Evolutionary conservation across 768 basidiomycete species (phyloP), one percentile per base, ranked within the genome.

Genomic region (Gautieria morchelliformis): DNA sequence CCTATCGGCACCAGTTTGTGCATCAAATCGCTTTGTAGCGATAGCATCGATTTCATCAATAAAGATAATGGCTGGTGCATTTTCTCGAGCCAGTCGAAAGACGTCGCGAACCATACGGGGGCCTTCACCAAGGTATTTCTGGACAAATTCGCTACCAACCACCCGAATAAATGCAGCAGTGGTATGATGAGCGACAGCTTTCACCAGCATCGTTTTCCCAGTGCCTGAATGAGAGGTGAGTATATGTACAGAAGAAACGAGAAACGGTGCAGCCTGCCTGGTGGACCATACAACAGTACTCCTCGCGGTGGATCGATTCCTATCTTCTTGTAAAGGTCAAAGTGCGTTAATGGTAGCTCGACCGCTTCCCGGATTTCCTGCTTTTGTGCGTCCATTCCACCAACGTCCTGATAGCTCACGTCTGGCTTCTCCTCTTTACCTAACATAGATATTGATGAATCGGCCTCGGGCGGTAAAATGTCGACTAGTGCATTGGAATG

Each of bases 61-160:
- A 76, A 99, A 99, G 71, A 99, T 98, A 68, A 99, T 99, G 27
- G 93, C 85, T 1, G 96, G 96, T 0, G 94, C 78, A 68, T 99
- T 99, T 71, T 99, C 96, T 63, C 96, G 78, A 24, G 96, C 96
- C 48, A 99, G 82, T 58, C 96, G 83, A 79, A 99, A 99, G 54
- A 99, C 96, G 68, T 99, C 96, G 66, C 96, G 87, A 62, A 99
- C 96, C 96, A 99, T 99, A 62, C 96, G 90, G 42, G 96, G 96
- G 35, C 96, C 96, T 76, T 99, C 96, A 65, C 96, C 96, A 5
- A 99, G 82, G 67, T 99, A 99, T 70, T 99, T 99, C 74, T 99
- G 96, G 9, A 99, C 96, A 67, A 99, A 99, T 72, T 99, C 96
- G 64, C 88, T 91, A 20, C 96, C 96, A 32, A 96, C 93, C 17